Conservation (phyloP, 1,284 basidiomycete species). For the Cryptococcus sp. region DNA sequence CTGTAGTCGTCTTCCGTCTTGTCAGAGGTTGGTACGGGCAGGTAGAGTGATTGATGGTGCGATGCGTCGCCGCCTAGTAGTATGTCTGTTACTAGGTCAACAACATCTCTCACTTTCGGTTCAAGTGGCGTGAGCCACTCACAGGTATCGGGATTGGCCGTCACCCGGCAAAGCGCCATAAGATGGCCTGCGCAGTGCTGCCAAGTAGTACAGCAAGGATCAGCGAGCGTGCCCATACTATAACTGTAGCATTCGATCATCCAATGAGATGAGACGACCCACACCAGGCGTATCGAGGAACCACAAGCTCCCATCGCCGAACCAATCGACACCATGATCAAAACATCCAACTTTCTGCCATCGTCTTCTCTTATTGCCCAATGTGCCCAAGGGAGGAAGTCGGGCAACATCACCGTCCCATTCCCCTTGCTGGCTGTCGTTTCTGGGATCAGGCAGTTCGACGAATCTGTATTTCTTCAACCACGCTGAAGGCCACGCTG, state of each 20-base stretch:
- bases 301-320: conserved; percentile 37
- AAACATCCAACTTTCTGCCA: conserved; percentile 26
- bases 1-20: background rate
- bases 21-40: conserved; percentile 21
- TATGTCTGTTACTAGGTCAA: conserved; percentile 17
- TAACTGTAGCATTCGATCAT: too few relatives aligned
- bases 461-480: conserved; percentile 20
- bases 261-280: too few relatives aligned
- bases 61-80: conserved; percentile 30
- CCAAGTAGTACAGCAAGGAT: too few relatives aligned
- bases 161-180: conserved; percentile 28
- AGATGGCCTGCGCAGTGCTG: conserved; percentile 33
- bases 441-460: conserved; percentile 15
- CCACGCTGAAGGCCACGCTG: conserved; percentile 25
- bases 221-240: background rate
- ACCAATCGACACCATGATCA: conserved; percentile 29
- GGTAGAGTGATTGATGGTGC: conserved; percentile 29
- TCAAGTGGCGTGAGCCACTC: conserved; percentile 1
- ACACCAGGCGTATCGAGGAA: conserved; percentile 32
- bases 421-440: background rate
- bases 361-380: conserved; percentile 1
- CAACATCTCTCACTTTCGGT: too few relatives aligned
- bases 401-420: conserved; percentile 7
- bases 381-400: background rate
- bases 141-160: conserved; percentile 26